A percentile compares a stretch with the other conserved stretches of the same genome.
phyloP scores from a whole-genome alignment of 192 early-diverging fungal genomes.

The Podila epigama region DNA sequence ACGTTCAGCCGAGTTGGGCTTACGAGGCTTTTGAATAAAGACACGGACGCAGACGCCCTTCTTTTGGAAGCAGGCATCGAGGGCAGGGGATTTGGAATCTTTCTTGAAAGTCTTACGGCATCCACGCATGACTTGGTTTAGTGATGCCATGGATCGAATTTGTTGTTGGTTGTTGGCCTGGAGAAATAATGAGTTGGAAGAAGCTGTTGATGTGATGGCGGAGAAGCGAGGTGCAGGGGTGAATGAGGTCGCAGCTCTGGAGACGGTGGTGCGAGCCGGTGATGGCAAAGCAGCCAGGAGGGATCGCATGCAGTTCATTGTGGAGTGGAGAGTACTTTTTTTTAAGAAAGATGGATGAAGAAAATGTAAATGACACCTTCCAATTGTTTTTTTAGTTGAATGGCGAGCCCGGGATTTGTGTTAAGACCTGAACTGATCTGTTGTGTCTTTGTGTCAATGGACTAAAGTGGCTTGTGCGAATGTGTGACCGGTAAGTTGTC shows the following conservation, averaged over 20 bases:
- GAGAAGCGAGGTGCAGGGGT: conserved; percentile 3
- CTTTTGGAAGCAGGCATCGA: conserved; percentile 87
- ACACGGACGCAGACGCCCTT: conserved; percentile 97
- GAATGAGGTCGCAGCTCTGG: conserved; percentile 15
- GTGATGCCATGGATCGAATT: conserved; percentile 74
- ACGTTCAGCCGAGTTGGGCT: conserved; percentile 97
- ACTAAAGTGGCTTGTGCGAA: too few species aligned
- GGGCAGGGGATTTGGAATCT: conserved; percentile 78
- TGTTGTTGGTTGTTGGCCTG: conserved; percentile 16
- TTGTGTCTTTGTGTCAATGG: background rate
- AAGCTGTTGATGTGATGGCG: conserved; percentile 15
- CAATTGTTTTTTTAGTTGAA: too few species aligned
- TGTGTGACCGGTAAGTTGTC: conserved; percentile 47
- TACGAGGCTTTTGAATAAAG: conserved; percentile 95
- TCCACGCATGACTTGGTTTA: conserved; percentile 93
- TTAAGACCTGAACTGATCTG: too few species aligned
- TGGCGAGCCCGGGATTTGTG: too few species aligned
- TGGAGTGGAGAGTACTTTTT: background rate
- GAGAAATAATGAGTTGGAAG: background rate
- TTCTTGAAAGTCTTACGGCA: conserved; percentile 75
- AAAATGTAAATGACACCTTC: too few species aligned
- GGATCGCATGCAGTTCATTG: conserved; percentile 45
- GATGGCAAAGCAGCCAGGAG: conserved; percentile 46
- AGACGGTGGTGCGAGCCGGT: conserved; percentile 6
- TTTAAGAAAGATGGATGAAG: background rate